Conservation (phyloP, 2,329 filamentous ascomycete genomes). For the Sarocladium strictum region DNA sequence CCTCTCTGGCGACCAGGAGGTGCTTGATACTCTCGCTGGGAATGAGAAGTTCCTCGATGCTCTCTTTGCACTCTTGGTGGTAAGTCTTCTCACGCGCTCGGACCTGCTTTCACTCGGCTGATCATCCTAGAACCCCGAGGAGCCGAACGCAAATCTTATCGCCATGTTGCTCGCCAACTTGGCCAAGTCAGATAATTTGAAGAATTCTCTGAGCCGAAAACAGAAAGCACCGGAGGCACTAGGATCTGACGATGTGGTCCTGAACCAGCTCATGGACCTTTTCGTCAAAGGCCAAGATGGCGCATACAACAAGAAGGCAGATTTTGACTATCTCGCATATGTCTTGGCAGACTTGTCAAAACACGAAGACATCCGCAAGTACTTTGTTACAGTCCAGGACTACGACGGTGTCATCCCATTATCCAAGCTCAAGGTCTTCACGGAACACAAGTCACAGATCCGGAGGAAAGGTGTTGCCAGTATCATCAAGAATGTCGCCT, state of each 20-base stretch:
- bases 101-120: not conserved
- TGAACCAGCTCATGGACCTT: constrained; percentile 90
- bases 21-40: constrained; percentile 65
- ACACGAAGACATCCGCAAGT: constrained; percentile 65
- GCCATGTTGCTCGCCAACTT: constrained; percentile 94
- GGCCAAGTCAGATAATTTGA: constrained; percentile 70
- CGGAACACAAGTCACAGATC: constrained; percentile 77
- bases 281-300: constrained; percentile 89
- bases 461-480: constrained; percentile 91
- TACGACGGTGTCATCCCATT: constrained; percentile 85
- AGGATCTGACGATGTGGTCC: constrained; percentile 63
- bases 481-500: constrained; percentile 90
- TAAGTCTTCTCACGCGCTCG: constrained; percentile 34
- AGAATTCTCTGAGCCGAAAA: constrained; percentile 61
- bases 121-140: constrained; percentile 55
- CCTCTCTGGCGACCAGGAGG: constrained; percentile 67
- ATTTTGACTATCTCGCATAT: constrained; percentile 92
- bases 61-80: constrained; percentile 68
- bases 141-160: constrained; percentile 76
- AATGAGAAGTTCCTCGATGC: constrained; percentile 79
- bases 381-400: constrained; percentile 66
- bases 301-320: constrained; percentile 74
- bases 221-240: constrained; percentile 65
- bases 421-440: constrained; percentile 90
- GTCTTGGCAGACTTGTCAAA: constrained; percentile 90